Evolutionary conservation across 768 basidiomycete species (phyloP).

Genomic region (Termitomyces titanicus): DNA sequence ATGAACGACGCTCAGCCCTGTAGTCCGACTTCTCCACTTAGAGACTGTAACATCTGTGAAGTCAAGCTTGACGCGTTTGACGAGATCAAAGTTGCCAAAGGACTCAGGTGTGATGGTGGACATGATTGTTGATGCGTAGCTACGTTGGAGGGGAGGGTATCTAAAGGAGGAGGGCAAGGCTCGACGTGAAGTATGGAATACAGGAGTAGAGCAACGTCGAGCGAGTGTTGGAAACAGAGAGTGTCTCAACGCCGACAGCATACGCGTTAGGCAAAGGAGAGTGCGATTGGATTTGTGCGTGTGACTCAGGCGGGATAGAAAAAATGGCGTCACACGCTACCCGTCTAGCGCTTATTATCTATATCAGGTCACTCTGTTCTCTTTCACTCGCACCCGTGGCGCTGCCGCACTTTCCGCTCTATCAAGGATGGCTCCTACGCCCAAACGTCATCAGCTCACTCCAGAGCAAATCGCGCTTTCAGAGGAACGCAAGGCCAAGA

Average conservation of each 20-base stretch:
- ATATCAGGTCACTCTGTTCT: conserved; percentile 2
- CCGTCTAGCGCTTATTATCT: not conserved
- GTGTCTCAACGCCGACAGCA: conserved; percentile 12
- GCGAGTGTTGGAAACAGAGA: conserved; percentile 9
- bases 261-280: conserved; percentile 4
- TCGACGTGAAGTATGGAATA: not conserved
- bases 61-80: conserved; percentile 71
- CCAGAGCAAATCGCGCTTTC: conserved; percentile 55
- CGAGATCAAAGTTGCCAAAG: conserved; percentile 81
- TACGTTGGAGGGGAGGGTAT: conserved; percentile 3
- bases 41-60: conserved; percentile 79
- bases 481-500: conserved; percentile 48
- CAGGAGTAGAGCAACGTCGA: conserved; percentile 4
- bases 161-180: conserved; percentile 4
- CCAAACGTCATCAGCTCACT: conserved; percentile 28
- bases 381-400: conserved; percentile 2
- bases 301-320: too few species aligned
- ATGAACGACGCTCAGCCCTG: conserved; percentile 88
- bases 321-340: too few species aligned
- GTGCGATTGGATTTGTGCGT: too few species aligned
- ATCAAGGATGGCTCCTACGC: conserved; percentile 8
- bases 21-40: conserved; percentile 85
- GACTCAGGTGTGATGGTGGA: conserved; percentile 26
- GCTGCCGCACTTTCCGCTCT: not conserved
- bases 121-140: conserved; percentile 23